Conservation (phyloP, 2,329 filamentous ascomycete species). For the Thyridium curvatum region DNA sequence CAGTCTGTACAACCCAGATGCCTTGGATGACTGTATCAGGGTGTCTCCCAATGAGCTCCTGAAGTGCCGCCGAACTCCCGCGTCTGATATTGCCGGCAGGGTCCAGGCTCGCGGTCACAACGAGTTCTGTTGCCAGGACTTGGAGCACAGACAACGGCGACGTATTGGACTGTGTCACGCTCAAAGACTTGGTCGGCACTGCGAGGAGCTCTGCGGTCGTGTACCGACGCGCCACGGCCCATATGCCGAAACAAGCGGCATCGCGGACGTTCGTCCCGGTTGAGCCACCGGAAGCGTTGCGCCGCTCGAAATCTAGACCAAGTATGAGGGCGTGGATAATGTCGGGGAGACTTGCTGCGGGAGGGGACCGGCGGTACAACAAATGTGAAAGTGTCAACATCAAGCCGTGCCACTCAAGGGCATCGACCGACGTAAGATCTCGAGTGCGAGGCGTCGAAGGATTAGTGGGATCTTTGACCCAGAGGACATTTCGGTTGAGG, state of each 20-base stretch:
- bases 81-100: constrained; percentile 89
- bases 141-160: constrained; percentile 55
- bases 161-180: constrained; percentile 28
- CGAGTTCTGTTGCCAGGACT: constrained; percentile 71
- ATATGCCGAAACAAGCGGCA: constrained; percentile 93
- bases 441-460: constrained; percentile 22
- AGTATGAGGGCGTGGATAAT: constrained; percentile 73
- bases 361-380: constrained; percentile 77
- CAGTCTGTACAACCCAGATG: constrained; percentile 78
- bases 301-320: constrained; percentile 82
- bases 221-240: constrained; percentile 85
- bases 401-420: constrained; percentile 85
- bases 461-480: constrained; percentile 29
- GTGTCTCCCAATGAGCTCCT: constrained; percentile 89
- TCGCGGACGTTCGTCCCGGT: constrained; percentile 88
- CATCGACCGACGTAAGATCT: constrained; percentile 70
- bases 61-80: constrained; percentile 85
- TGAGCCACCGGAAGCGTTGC: constrained; percentile 76
- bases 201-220: constrained; percentile 68
- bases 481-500: constrained; percentile 53
- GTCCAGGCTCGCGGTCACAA: constrained; percentile 78
- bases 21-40: constrained; percentile 77
- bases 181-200: constrained; percentile 45
- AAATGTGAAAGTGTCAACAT: constrained; percentile 83
- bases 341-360: constrained; percentile 60